Evolutionary conservation across 1,139 yeast species (phyloP).

Genomic region (Suhomyces anneliseae): DNA sequence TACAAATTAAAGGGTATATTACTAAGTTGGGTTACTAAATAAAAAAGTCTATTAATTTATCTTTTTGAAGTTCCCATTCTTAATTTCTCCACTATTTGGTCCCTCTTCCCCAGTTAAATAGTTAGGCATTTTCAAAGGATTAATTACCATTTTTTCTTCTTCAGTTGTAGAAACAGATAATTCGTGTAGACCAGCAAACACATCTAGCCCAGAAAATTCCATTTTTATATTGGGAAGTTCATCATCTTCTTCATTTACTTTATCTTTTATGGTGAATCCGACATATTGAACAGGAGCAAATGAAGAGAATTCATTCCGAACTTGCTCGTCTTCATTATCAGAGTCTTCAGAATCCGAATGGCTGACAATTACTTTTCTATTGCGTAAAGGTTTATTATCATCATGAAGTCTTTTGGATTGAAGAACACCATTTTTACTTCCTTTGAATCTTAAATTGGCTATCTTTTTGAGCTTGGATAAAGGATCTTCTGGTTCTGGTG

Average conservation of each 20-base stretch:
- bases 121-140: slow-evolving; percentile 60
- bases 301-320: slow-evolving; percentile 42
- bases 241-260: slow-evolving; percentile 14
- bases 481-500: background rate
- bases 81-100: slow-evolving; percentile 44
- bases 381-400: slow-evolving; percentile 19
- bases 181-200: slow-evolving; percentile 79
- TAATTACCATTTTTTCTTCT: slow-evolving; percentile 40
- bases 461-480: slow-evolving; percentile 29
- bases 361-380: slow-evolving; percentile 10
- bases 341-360: slow-evolving; percentile 16
- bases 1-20: slow-evolving; percentile 26
- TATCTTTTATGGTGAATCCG: slow-evolving; percentile 42
- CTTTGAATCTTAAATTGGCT: slow-evolving; percentile 60
- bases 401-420: slow-evolving; percentile 39
- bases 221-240: slow-evolving; percentile 39
- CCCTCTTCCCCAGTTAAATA: slow-evolving; percentile 86
- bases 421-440: slow-evolving; percentile 37
- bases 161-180: slow-evolving; percentile 45
- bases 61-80: slow-evolving; percentile 39
- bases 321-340: slow-evolving; percentile 21
- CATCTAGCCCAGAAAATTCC: slow-evolving; percentile 66
- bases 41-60: background rate
- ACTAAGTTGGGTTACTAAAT: slow-evolving; percentile 30
- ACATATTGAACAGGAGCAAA: slow-evolving; percentile 56